phyloP scores from a whole-genome alignment of 345 rosid genomes.

The rapeseed (Brassica napus) region DNA sequence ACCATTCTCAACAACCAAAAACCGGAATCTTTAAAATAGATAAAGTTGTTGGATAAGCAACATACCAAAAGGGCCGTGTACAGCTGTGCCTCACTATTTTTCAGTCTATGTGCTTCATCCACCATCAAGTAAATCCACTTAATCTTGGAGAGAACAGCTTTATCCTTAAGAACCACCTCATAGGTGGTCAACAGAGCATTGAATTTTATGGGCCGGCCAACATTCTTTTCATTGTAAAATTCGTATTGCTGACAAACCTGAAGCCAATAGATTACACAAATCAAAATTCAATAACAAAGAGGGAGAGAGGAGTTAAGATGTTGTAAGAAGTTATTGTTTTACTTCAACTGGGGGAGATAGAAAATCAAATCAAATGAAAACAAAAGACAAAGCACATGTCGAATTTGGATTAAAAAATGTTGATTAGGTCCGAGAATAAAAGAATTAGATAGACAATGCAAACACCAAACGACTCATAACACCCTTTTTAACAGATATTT shows the following conservation, averaged over 20 bases:
- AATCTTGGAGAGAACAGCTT: slow-evolving; percentile 87
- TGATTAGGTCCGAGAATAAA: slow-evolving; percentile 2
- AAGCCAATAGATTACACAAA: slow-evolving; percentile 20
- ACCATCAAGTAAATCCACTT: slow-evolving; percentile 99
- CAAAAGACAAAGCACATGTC: slow-evolving; percentile 7
- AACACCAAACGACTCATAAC: slow-evolving; percentile 18
- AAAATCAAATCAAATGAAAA: background rate
- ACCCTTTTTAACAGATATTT: slow-evolving; percentile 1
- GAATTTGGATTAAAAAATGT: background rate
- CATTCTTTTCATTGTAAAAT: slow-evolving; percentile 84
- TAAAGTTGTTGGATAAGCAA: slow-evolving; percentile 12
- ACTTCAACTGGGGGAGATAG: background rate
- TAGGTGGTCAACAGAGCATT: slow-evolving; percentile 88
- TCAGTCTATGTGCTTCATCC: slow-evolving; percentile 98
- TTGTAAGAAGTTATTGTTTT: background rate
- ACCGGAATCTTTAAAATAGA: slow-evolving; percentile 5
- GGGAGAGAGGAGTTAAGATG: background rate
- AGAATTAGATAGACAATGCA: slow-evolving; percentile 12
- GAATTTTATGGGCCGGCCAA: slow-evolving; percentile 84
- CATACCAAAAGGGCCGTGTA: slow-evolving; percentile 89
- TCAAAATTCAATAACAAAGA: slow-evolving; percentile 6
- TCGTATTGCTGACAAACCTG: slow-evolving; percentile 98
- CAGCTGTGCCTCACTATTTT: slow-evolving; percentile 97
- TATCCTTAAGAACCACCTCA: slow-evolving; percentile 97
- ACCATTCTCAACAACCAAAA: slow-evolving; percentile 26